Evolutionary conservation across 75 land plant species (phyloP).

Genomic region (Ceratopteris richardii): DNA sequence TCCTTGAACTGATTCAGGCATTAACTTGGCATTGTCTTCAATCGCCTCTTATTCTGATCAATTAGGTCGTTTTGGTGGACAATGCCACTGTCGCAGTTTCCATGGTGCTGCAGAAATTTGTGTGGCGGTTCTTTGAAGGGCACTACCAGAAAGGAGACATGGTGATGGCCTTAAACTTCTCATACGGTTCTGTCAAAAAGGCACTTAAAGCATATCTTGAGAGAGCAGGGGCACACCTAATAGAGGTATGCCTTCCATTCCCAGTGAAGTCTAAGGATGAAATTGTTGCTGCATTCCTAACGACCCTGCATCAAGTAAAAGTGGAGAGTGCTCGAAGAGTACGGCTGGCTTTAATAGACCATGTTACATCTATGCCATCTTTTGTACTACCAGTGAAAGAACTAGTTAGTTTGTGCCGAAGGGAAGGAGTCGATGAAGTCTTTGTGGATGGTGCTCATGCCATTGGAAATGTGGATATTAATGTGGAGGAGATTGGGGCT

Average conservation of each 20-base stretch:
- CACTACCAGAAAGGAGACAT: constrained; percentile 50
- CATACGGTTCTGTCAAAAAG: constrained; percentile 82
- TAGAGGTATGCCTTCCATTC: constrained; percentile 64
- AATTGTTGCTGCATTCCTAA: constrained; percentile 41
- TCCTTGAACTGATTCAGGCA: too few relatives aligned
- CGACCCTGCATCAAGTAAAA: constrained; percentile 37
- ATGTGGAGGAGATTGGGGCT: constrained; percentile 66
- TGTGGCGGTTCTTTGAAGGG: constrained; percentile 52
- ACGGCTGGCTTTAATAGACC: constrained; percentile 79
- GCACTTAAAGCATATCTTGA: constrained; percentile 66
- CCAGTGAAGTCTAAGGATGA: constrained; percentile 53
- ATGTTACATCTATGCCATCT: constrained; percentile 83
- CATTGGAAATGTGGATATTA: constrained; percentile 55
- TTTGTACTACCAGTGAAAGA: constrained; percentile 63
- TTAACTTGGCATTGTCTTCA: too few relatives aligned
- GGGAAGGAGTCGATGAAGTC: constrained; percentile 75
- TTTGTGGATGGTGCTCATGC: constrained; percentile 92
- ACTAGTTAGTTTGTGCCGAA: constrained; percentile 60
- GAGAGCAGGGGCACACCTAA: constrained; percentile 61
- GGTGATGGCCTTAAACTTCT: constrained; percentile 69
- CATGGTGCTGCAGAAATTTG: constrained; percentile 68
- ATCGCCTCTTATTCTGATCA: too few relatives aligned
- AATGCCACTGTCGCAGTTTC: constrained; percentile 89
- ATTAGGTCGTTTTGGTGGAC: constrained; percentile 70
- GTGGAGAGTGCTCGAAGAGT: constrained; percentile 32